Conservation (phyloP, 108 stramenopile species). For the Schizochytrium sp. region DNA sequence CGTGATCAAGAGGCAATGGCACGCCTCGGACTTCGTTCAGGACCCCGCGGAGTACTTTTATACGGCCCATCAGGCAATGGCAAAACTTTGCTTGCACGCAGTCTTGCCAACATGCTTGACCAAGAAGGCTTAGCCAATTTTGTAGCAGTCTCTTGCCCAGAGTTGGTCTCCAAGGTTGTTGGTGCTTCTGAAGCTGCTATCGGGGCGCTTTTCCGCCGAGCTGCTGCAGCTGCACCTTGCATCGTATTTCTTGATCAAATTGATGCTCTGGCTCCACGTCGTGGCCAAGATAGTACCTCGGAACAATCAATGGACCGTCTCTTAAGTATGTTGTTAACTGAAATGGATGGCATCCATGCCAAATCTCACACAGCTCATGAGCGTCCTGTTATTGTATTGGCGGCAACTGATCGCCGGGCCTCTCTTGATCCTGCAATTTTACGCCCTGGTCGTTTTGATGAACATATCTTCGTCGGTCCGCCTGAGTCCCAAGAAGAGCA, state of each 20-base stretch:
- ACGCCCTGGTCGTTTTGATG: slow-evolving; percentile 36
- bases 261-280: slow-evolving; percentile 14
- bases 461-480: slow-evolving; percentile 37
- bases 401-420: slow-evolving; percentile 20
- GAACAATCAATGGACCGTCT: slow-evolving; percentile 47
- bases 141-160: neutral
- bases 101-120: slow-evolving; percentile 79
- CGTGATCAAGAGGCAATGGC: neutral
- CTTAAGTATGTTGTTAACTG: slow-evolving; percentile 21
- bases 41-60: slow-evolving; percentile 93
- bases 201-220: neutral
- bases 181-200: slow-evolving; percentile 48
- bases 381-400: slow-evolving; percentile 8
- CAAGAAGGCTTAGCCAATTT: neutral
- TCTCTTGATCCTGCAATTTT: slow-evolving; percentile 36
- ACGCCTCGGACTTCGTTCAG: neutral
- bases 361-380: neutral
- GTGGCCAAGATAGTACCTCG: slow-evolving; percentile 11
- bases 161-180: slow-evolving; percentile 49
- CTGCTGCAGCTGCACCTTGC: slow-evolving; percentile 51
- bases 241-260: slow-evolving; percentile 50
- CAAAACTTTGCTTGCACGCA: slow-evolving; percentile 99
- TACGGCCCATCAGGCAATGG: slow-evolving; percentile 91
- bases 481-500: neutral
- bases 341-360: slow-evolving; percentile 54